phyloP scores from a whole-genome alignment of 2,329 filamentous ascomycete species.

The Colletotrichum lentis region DNA sequence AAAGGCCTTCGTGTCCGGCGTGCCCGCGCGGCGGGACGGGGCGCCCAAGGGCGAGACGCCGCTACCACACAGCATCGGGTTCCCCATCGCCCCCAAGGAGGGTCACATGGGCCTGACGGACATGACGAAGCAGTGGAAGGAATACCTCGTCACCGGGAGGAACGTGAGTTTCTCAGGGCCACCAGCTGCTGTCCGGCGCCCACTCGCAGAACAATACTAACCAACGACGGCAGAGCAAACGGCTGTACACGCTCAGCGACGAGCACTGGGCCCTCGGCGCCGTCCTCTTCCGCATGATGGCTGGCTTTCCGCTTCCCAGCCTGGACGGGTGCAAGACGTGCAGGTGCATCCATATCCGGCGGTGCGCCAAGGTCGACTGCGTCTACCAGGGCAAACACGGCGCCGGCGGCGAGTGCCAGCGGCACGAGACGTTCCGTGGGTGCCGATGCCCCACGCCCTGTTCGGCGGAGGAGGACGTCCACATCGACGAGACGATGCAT shows the following conservation, averaged over 20 bases:
- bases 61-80: constrained; percentile 8
- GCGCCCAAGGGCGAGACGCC: constrained; percentile 24
- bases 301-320: constrained; percentile 42
- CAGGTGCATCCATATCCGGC: constrained; percentile 43
- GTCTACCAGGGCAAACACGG: constrained; percentile 13
- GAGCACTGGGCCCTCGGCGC: constrained; percentile 52
- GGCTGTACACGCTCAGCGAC: constrained; percentile 48
- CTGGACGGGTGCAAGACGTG: constrained; percentile 44
- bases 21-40: constrained; percentile 40
- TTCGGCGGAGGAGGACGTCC: constrained; percentile 40
- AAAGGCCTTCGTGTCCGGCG: constrained; percentile 52
- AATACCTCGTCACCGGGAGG: constrained; percentile 20
- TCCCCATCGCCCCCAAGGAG: constrained; percentile 30
- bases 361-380: constrained; percentile 29
- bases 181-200: too few relatives aligned
- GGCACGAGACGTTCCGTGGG: constrained; percentile 36
- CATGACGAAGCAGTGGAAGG: constrained; percentile 32
- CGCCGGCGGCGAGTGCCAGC: constrained; percentile 27
- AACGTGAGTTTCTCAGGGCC: constrained; percentile 10
- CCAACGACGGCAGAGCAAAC: constrained; percentile 40
- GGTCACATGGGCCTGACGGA: constrained; percentile 17
- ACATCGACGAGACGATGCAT: constrained; percentile 45
- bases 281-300: constrained; percentile 55
- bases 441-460: constrained; percentile 33
- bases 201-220: not conserved